phyloP scores from a whole-genome alignment of 2,329 filamentous ascomycete species.

The Epicoccum nigrum region DNA sequence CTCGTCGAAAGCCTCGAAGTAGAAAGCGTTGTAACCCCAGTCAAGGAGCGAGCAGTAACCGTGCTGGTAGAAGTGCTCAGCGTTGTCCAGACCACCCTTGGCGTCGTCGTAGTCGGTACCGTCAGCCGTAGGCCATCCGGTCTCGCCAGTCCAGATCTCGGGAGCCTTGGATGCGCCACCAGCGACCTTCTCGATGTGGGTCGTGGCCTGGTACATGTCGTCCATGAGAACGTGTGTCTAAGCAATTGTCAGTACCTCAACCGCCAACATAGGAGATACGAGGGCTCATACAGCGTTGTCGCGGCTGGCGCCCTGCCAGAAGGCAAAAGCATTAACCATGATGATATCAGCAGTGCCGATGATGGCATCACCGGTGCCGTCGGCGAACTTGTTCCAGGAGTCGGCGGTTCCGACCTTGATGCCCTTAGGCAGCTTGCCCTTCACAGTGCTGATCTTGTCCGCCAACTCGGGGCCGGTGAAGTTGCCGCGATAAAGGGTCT shows the following conservation, averaged over 20 bases:
- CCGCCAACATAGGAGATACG: no score
- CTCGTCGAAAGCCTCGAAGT: constrained; percentile 77
- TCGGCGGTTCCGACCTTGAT: constrained; percentile 71
- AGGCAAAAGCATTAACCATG: constrained; percentile 72
- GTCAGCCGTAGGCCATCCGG: constrained; percentile 45
- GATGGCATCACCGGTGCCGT: constrained; percentile 70
- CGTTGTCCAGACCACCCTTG: constrained; percentile 64
- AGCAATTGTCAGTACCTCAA: neutral
- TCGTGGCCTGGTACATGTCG: constrained; percentile 68
- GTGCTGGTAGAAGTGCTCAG: constrained; percentile 64
- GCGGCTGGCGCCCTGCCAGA: constrained; percentile 70
- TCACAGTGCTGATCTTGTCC: constrained; percentile 66
- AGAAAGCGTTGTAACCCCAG: constrained; percentile 73
- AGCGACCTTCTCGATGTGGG: constrained; percentile 65
- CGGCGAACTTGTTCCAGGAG: constrained; percentile 74
- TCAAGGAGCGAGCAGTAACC: constrained; percentile 68
- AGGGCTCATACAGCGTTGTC: constrained; percentile 47
- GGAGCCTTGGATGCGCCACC: constrained; percentile 59
- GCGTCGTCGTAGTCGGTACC: constrained; percentile 68
- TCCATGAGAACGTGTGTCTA: constrained; percentile 67
- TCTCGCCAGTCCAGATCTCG: constrained; percentile 60
- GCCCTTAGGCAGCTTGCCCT: constrained; percentile 57
- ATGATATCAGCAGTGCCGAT: constrained; percentile 67
- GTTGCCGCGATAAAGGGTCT: constrained; percentile 72
- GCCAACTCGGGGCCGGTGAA: constrained; percentile 67